A percentile compares a stretch with the other conserved stretches of the same genome.
Evolutionary conservation across 495 filamentous ascomycete genomes (phyloP).

Genomic region (Cercophora sp.): DNA sequence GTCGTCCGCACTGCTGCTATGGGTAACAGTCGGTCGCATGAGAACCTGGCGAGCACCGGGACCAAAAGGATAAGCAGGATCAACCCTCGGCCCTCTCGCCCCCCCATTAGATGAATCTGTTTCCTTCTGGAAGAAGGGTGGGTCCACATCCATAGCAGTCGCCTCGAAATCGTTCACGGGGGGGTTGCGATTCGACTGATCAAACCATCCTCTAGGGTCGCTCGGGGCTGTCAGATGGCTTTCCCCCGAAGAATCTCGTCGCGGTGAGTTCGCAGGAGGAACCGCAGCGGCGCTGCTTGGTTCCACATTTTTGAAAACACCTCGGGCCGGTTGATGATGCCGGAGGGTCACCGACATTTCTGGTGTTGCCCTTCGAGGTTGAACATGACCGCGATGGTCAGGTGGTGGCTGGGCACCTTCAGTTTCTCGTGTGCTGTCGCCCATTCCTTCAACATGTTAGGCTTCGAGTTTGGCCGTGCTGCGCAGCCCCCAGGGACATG

Average conservation of each 20-base stretch:
- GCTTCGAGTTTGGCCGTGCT: not conserved
- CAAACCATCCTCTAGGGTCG: slow-evolving; percentile 46
- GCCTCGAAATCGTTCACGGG: slow-evolving; percentile 24
- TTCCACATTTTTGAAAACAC: slow-evolving; percentile 21
- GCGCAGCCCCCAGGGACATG: too few relatives aligned
- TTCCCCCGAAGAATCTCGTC: slow-evolving; percentile 39
- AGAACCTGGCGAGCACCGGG: slow-evolving; percentile 17
- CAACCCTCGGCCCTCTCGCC: slow-evolving; percentile 1
- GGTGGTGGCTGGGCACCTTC: slow-evolving; percentile 27
- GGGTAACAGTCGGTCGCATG: slow-evolving; percentile 28
- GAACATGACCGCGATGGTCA: slow-evolving; percentile 27
- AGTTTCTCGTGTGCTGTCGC: slow-evolving; percentile 3
- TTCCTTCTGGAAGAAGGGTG: slow-evolving; percentile 50
- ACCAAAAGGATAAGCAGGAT: slow-evolving; percentile 21
- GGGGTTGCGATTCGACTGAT: slow-evolving; percentile 41
- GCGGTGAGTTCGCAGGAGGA: slow-evolving; percentile 13
- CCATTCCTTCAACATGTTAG: slow-evolving; percentile 22
- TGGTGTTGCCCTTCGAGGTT: slow-evolving; percentile 35
- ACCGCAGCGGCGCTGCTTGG: not conserved
- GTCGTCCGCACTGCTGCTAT: slow-evolving; percentile 53
- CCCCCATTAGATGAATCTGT: slow-evolving; percentile 43
- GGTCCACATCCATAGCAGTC: slow-evolving; percentile 46
- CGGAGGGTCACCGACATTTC: slow-evolving; percentile 38
- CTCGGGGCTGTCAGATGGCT: slow-evolving; percentile 38
- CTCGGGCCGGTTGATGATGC: slow-evolving; percentile 38